Base-by-base conservation (phyloP, 2,329 filamentous ascomycete genomes). In the Drechslerella dactyloides region DNA sequence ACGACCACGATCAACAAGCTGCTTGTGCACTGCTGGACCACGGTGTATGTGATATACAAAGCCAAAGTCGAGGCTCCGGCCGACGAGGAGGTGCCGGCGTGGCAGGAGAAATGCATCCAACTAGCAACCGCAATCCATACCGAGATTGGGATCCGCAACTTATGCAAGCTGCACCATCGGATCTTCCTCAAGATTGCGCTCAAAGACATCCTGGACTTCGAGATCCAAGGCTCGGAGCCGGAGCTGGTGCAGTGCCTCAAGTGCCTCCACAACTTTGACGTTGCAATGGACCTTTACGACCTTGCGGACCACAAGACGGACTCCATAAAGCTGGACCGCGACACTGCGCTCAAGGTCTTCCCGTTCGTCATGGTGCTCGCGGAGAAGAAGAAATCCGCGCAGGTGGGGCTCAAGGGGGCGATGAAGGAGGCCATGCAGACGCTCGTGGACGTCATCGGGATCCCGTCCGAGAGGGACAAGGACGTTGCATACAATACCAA, bases 391-490 rank as follows among this genome's bases (percentile, higher is more conserved):
- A 88, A 90, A 21, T 68, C 90, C 96, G 82, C 96, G 93, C 77
- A 94, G 97, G 75, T 81, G 97, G 17, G 86, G 92, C 50, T 73
- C 15, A 97, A 96, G 79, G 94, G 92, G 15, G 91, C 97, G 63
- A 83, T 99, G 60, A 96, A 93, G 78, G 86, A 84, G 15, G 91
- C 92, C 0, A 94, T 99, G 68, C 94, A 99, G 69, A 92, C 93
- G 75, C 91, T 99, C 80, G 93, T 97, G 78, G 88, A 91, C 75
- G 89, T 90, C 3, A 89, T 97, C 60, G 91, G 91, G 0, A 80
- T 82, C 17, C 85, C 86, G 60, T 86, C 89, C 11, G 65, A 66
- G 2, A 70, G 50, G 19, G 74, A 76, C 27, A 75, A 74, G 51
- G 75, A 92, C 73, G 88, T 96, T 80, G 85, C 89, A n/a, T 89